A percentile compares a stretch with the other conserved stretches of the same genome.
Conservation (phyloP, 306 rosid genomes). For the Hippophae gyantsensis region DNA sequence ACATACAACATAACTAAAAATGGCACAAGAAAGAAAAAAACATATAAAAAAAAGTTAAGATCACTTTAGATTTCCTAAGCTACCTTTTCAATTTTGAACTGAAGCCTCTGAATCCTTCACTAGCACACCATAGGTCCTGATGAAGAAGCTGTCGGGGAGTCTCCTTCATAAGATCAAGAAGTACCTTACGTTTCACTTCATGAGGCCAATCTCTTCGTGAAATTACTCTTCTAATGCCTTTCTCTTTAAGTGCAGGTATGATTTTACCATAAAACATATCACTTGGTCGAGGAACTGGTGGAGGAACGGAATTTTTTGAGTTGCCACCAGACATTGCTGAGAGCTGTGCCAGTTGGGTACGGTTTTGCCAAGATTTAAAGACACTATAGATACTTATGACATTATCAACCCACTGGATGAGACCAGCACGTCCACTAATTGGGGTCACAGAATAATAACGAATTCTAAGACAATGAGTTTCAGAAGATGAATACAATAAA, state of each 20-base stretch:
- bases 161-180: conserved; percentile 88
- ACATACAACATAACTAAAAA: background rate
- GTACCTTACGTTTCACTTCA: conserved; percentile 90
- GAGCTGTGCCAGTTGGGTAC: conserved; percentile 65
- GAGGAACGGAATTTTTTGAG: conserved; percentile 61
- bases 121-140: conserved; percentile 95
- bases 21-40: background rate
- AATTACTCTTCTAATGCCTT: conserved; percentile 96
- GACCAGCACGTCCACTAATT: conserved; percentile 92
- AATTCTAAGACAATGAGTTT: conserved; percentile 60
- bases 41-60: background rate
- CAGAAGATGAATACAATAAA: conserved; percentile 69
- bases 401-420: conserved; percentile 89
- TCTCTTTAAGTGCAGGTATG: conserved; percentile 96
- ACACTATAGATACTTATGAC: conserved; percentile 85
- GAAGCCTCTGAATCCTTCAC: conserved; percentile 94
- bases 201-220: conserved; percentile 99
- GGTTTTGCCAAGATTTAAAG: conserved; percentile 93
- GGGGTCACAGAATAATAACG: conserved; percentile 98
- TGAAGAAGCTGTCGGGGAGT: conserved; percentile 82
- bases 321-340: conserved; percentile 47
- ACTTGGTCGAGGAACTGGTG: conserved; percentile 93
- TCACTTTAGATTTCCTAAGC: background rate
- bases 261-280: conserved; percentile 99
- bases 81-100: conserved; percentile 84